Percentiles rank a stretch among this genome's conserved stretches.
Conservation (phyloP, 176 grass and related monocot genomes). For the Triticum turgidum region DNA sequence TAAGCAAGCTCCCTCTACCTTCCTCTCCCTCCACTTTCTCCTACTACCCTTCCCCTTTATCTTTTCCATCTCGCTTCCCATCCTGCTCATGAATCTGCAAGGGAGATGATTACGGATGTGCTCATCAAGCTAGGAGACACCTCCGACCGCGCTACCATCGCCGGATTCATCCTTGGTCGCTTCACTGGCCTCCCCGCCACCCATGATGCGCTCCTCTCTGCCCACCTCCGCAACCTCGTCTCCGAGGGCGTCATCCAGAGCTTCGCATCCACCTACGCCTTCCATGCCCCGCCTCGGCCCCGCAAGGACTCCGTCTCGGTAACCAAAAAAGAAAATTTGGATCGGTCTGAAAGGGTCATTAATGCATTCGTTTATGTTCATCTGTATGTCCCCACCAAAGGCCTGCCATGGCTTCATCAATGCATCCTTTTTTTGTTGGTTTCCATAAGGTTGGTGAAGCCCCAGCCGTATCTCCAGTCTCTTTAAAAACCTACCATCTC, state of each 20-base stretch:
- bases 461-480: too few relatives aligned
- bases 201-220: conserved; percentile 38
- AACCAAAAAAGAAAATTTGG: too few relatives aligned
- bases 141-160: conserved; percentile 34
- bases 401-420: too few relatives aligned
- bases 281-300: not conserved
- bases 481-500: too few relatives aligned
- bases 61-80: too few relatives aligned
- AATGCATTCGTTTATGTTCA: too few relatives aligned
- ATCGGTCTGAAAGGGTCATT: too few relatives aligned
- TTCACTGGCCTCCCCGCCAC: conserved; percentile 37
- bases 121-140: conserved; percentile 27
- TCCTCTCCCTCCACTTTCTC: not conserved
- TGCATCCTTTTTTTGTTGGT: too few relatives aligned
- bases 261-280: conserved; percentile 21
- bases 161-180: conserved; percentile 31
- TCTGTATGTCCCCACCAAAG: too few relatives aligned
- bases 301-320: too few relatives aligned
- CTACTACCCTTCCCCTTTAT: not conserved
- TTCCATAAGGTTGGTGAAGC: too few relatives aligned
- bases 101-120: conserved; percentile 34
- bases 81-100: not conserved
- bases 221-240: conserved; percentile 41
- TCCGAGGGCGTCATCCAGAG: conserved; percentile 32
- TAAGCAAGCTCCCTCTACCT: not conserved